Conservation (phyloP, 2,329 filamentous ascomycete species). For the Geosmithia putterillii region DNA sequence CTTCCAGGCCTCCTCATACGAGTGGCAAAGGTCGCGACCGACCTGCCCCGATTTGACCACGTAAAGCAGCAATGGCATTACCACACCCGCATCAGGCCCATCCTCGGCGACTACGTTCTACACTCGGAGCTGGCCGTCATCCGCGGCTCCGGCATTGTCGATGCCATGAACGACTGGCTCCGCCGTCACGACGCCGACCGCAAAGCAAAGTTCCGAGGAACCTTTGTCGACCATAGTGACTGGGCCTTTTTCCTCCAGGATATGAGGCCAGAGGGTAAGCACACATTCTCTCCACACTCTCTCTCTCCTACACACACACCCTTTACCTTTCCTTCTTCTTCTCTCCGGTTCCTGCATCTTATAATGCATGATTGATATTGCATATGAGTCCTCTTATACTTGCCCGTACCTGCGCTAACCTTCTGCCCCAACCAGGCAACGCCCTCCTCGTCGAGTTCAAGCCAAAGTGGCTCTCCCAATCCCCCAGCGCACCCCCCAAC, state of each 20-base stretch:
- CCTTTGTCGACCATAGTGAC: constrained; percentile 38
- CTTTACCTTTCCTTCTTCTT: neutral
- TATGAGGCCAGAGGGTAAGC: constrained; percentile 37
- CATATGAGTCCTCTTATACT: too few species aligned
- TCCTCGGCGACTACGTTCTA: constrained; percentile 20
- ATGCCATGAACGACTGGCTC: constrained; percentile 41
- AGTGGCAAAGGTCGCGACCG: constrained; percentile 22
- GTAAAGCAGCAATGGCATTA: constrained; percentile 23
- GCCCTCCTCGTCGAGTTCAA: constrained; percentile 59
- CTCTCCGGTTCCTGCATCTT: too few species aligned
- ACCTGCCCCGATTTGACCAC: constrained; percentile 21
- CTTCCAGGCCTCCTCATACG: constrained; percentile 20
- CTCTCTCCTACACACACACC: neutral
- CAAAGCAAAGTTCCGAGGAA: constrained; percentile 33
- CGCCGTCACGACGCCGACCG: constrained; percentile 31
- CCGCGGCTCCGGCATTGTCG: constrained; percentile 20
- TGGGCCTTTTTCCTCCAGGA: constrained; percentile 63
- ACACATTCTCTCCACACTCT: neutral
- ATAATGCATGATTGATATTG: too few species aligned
- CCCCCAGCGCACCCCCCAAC: constrained; percentile 52
- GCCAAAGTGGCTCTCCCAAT: constrained; percentile 74
- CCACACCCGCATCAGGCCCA: constrained; percentile 17
- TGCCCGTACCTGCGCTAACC: too few species aligned
- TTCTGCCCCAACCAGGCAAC: too few species aligned
- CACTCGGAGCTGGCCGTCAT: constrained; percentile 24